Evolutionary conservation across 2,329 filamentous ascomycete genomes (phyloP), one percentile per base, ranked within the genome.

Genomic region (Microcyclospora tardicrescens): DNA sequence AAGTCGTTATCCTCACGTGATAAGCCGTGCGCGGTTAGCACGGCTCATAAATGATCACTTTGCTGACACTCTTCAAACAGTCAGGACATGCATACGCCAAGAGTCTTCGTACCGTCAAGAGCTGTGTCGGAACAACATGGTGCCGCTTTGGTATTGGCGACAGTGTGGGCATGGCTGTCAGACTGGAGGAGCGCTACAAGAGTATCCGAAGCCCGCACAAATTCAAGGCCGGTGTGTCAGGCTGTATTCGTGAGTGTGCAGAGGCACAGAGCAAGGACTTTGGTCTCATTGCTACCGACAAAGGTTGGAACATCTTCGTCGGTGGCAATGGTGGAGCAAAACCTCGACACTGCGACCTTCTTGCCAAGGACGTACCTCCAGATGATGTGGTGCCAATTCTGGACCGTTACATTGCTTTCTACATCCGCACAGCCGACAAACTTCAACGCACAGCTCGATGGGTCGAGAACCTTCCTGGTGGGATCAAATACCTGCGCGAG

Each of bases 241-340:
- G 86, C 10, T 94, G 86, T 47, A 84, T 94, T n/a, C 72, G 86
- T 39, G 86, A 94, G 61, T 94, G 86, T 49, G 86, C 86, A 1
- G 86, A 94, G 61, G 86, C 86, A 1, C 86, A 93, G 55, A 89
- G 80, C 61, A 94, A 94, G 62, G 86, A 94, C 55, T 94, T 94
- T 50, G 86, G 86, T 15, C 75, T 93, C 35, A 93, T 94, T 41
- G 85, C 86, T 11, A 93, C 84, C 0, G 85, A 93, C 44, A 93
- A 91, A 53, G 86, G 86, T 24, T 94, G 84, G 73, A 94, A 94
- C 61, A 79, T 94, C 59, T 93, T 86, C 51, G 84, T 94, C 1
- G 86, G 73, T 28, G 86, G 86, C 35, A 94, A 94, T 56, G 86
- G 86, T 37, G 86, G 87, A 42, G 84, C 84, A 12, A 89, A 84